A percentile compares a stretch with the other conserved stretches of the same genome.
Conservation (phyloP, 2,329 filamentous ascomycete species). For the Hymenoscyphus infarciens region DNA sequence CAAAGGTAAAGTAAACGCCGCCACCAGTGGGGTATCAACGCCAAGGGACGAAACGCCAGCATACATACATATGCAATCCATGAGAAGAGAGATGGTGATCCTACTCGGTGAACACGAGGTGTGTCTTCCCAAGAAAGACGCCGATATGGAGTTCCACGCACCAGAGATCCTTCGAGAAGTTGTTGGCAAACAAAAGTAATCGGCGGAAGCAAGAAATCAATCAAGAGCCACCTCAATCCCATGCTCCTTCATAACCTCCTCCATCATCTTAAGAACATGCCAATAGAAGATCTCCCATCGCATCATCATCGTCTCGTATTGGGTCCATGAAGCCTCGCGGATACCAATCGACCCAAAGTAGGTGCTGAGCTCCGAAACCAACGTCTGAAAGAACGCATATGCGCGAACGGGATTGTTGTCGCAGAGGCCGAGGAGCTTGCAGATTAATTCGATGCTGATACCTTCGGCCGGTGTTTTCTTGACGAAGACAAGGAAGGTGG, state of each 20-base stretch:
- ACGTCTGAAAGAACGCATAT: neutral
- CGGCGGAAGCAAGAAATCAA: neutral
- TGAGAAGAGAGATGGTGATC: neutral
- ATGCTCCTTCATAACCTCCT: neutral
- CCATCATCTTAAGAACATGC: neutral
- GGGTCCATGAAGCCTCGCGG: neutral
- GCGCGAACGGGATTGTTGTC: slow-evolving; percentile 1
- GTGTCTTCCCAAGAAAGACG: neutral
- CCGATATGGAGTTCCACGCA: neutral
- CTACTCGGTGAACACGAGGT: slow-evolving; percentile 1
- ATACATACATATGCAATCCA: slow-evolving; percentile 4
- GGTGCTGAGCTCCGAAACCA: neutral
- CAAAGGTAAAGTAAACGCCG: neutral
- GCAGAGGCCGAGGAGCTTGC: slow-evolving; percentile 3
- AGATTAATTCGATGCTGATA: neutral
- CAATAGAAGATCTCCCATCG: neutral
- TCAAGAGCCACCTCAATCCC: neutral
- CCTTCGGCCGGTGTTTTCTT: neutral
- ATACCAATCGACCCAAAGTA: neutral
- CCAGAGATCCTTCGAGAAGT: neutral
- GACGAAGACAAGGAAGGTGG: neutral
- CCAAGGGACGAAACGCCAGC: neutral
- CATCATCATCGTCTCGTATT: neutral
- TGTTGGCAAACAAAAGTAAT: neutral
- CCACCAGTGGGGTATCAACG: neutral